Base-by-base conservation (phyloP, 2,329 filamentous ascomycete genomes). In the Tolypocladium album region DNA sequence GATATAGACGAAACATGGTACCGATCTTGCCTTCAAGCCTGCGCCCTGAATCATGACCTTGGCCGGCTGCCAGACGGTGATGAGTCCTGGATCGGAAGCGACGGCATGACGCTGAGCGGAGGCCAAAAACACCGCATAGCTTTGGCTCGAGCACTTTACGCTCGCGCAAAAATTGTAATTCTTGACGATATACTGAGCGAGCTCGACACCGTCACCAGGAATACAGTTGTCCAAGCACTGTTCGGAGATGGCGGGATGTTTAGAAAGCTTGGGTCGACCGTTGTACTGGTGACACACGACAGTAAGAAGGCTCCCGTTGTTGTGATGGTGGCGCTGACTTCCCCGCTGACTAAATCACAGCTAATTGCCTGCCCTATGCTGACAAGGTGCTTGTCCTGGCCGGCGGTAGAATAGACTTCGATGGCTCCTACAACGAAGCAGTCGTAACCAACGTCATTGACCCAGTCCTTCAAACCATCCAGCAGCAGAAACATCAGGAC, bases 31-130 rank as follows among this genome's bases (percentile, higher is more conserved):
- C 43, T 47, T 22, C 0, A 47, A 24, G 43, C 43, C 11, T 47
- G 43, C 5, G 43, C 43, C 22, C 4, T 47, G 22, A 47, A 47
- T 24, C 43, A 47, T 24, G 43, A 47, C 43, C 43, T 47, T 24
- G 43, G 4, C 22, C 43, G 13, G 11, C 24, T 47, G 43, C 43
- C 43, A 22, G 43, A 47, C 15, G 69, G 69, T 12, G 69, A 72
- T 42, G 61, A 67, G 27, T 71, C 69, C 1, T 63, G 66, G 24
- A 65, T 73, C 57, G 71, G 71, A 20, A 68, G 66, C 53, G 67
- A 68, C 45, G 70, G 71, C 4, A 66, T 71, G 57, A 69, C 65
- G 47, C 63, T 73, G 8, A 71, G 69, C 20, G 71, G 71, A 43
- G 71, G 71, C 1, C 71, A 73, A 58, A 69, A 68, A 53, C 66